A percentile compares a stretch with the other conserved stretches of the same genome.
These are phyloP conservation scores for Macrophomina phaseolina DNA, from an alignment of 2,329 filamentous ascomycete species.

Conservation along the genomic window DNA sequence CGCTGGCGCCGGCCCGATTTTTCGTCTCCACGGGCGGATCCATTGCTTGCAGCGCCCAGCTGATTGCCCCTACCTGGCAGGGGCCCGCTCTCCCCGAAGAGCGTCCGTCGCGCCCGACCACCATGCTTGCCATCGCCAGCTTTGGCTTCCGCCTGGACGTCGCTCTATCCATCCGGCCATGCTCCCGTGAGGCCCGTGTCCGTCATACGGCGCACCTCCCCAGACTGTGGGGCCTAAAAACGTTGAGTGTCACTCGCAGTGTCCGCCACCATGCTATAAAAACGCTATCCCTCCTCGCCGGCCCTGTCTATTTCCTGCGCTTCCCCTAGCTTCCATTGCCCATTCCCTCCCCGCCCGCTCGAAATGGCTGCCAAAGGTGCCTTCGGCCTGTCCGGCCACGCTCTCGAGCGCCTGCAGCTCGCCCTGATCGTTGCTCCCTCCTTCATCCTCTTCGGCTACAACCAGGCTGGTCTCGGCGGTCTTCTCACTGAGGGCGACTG, in stretches of 20 bases:
- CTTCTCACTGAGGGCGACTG: conserved; percentile 49
- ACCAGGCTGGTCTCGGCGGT: conserved; percentile 58
- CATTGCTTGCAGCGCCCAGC: conserved; percentile 22
- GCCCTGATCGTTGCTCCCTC: conserved; percentile 47
- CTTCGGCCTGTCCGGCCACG: conserved; percentile 35
- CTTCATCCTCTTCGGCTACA: conserved; percentile 60
- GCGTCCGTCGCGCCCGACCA: conserved; percentile 1
- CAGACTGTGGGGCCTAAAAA: conserved; percentile 15
- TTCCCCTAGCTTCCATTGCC: not conserved
- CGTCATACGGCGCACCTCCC: conserved; percentile 7
- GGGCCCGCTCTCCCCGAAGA: not conserved
- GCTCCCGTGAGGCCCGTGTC: conserved; percentile 17
- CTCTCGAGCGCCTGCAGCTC: conserved; percentile 41
- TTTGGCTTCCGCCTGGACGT: not conserved
- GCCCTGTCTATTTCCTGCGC: not conserved
- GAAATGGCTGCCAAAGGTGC: conserved; percentile 50
- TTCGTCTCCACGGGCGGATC: conserved; percentile 19
- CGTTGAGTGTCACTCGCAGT: not conserved
- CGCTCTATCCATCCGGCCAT: conserved; percentile 17
- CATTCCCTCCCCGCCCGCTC: conserved; percentile 46
- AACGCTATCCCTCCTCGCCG: not conserved
- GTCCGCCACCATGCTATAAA: conserved; percentile 21
- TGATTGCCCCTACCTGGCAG: conserved; percentile 18
- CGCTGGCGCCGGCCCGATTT: conserved; percentile 18
- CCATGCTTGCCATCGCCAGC: not conserved